phyloP scores from a whole-genome alignment of 179 eudicot genomes.

The Actinidia arguta region DNA sequence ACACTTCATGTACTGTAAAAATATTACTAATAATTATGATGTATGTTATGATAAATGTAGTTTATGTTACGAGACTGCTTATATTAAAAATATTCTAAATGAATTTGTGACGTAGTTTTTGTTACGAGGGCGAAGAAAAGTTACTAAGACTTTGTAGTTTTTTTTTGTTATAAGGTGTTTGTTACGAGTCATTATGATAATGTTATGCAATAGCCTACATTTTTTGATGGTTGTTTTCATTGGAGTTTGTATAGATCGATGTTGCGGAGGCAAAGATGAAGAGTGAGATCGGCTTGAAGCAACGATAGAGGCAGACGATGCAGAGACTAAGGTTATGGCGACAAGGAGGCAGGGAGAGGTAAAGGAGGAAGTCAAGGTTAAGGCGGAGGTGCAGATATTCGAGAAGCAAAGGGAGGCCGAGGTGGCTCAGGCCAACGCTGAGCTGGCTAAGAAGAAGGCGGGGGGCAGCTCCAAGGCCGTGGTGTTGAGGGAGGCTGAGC shows the following conservation, averaged over 20 bases:
- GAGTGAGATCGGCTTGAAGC: constrained; percentile 14
- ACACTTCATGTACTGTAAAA: no score
- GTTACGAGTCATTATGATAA: no score
- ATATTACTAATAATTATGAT: no score
- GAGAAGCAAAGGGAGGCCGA: constrained; percentile 22
- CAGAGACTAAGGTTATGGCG: constrained; percentile 15
- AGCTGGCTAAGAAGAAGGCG: constrained; percentile 5
- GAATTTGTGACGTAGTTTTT: no score
- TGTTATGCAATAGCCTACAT: no score
- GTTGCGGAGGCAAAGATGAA: constrained; percentile 22
- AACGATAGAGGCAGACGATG: constrained; percentile 3
- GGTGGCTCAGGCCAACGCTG: constrained; percentile 18
- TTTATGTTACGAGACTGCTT: no score
- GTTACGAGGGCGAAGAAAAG: no score
- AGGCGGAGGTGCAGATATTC: constrained; percentile 15
- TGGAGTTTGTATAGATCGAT: constrained; percentile 7
- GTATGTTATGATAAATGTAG: no score
- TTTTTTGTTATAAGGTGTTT: neutral
- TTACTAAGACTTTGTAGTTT: neutral
- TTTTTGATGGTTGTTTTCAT: neutral
- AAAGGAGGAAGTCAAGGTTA: constrained; percentile 9
- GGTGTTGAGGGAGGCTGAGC: constrained; percentile 18
- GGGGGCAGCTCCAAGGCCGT: neutral
- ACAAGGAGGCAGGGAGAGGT: constrained; percentile 13
- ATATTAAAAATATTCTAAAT: no score